phyloP scores from a whole-genome alignment of 1,284 basidiomycete species.

The Entoloma clypeatum region DNA sequence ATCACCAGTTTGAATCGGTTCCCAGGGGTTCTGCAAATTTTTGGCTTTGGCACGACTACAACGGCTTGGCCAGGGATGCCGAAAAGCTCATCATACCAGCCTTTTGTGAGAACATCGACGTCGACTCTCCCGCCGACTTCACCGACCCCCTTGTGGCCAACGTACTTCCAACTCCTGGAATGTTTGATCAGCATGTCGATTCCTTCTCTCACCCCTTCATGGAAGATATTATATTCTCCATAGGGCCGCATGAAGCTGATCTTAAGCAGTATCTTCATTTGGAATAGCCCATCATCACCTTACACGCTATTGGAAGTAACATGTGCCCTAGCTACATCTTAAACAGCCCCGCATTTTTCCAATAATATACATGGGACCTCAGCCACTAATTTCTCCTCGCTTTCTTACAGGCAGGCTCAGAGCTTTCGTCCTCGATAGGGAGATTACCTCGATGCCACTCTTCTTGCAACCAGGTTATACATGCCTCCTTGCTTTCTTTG shows the following conservation, averaged over 20 bases:
- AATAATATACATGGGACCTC: conserved; percentile 2
- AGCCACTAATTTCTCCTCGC: conserved; percentile 35
- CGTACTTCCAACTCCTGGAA: no score
- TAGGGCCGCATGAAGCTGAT: conserved; percentile 6
- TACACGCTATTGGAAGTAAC: neutral
- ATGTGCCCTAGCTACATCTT: neutral
- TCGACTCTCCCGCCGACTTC: conserved; percentile 4
- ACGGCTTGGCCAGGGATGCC: neutral
- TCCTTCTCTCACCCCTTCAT: neutral
- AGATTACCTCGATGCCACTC: conserved; percentile 48
- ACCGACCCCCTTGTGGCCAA: conserved; percentile 9
- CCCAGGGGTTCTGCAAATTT: conserved; percentile 9
- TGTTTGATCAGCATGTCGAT: neutral
- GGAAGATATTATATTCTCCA: neutral
- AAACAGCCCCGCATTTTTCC: neutral
- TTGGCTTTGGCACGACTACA: conserved; percentile 13
- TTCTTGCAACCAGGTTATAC: conserved; percentile 62
- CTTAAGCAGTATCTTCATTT: conserved; percentile 16
- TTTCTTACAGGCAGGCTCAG: conserved; percentile 42
- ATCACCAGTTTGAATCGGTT: conserved; percentile 16
- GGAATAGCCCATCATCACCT: conserved; percentile 8
- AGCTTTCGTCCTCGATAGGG: conserved; percentile 25
- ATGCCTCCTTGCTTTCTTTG: conserved; percentile 58
- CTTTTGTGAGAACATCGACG: no score
- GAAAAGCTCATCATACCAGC: neutral